Base-by-base conservation (phyloP, 257 asterid species). In the Verbena officinalis region DNA sequence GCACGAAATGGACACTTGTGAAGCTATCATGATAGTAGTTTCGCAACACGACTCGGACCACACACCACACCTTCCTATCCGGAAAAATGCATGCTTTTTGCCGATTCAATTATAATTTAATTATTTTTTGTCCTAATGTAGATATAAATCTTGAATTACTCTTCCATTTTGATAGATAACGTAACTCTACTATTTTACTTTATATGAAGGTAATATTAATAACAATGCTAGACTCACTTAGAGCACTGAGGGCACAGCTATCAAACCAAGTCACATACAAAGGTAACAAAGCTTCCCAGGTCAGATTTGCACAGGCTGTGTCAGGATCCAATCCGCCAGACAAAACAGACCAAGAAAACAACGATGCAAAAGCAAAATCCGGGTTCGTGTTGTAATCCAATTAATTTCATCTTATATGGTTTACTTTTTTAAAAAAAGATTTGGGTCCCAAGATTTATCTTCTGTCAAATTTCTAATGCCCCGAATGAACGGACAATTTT, bases 11-110 rank as follows among this genome's bases (percentile, higher is more conserved):
- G 58, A 52, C 22, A 54, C 59, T 1, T 54, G 44, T 31, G 61
- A 55, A 30, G 24, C 31, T 2, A 21, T n/a, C n/a, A n/a, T n/a
- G n/a, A n/a, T n/a, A n/a, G n/a, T 56, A 14, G 44, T 14, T n/a
- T 22, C 62, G 62, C 46, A 56, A n/a, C 59, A 54, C 42, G 42
- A 54, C 40, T 13, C 40, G 59, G 39, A 27, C 33, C 33, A 27
- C 33, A 27, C 33, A 52, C 8, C 10, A 10, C 19, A 4, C 36
- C 58, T 52, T 1, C 24, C 16, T 30, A 22, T 51, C 57, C 33
- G 57, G 34, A 9, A n/a, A 52, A 1, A 19, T 45, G 36, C 36
- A 30, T 30, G 13, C 4, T 12, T n/a, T n/a, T 45, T 45, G 52
- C 52, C 17, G 52, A 45, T 52, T 12, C 19, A 52, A 22, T 1